Evolutionary conservation across 73 alveolate genomes (phyloP), one percentile per base, ranked within the genome.

Genomic region (Breviolum minutum): DNA sequence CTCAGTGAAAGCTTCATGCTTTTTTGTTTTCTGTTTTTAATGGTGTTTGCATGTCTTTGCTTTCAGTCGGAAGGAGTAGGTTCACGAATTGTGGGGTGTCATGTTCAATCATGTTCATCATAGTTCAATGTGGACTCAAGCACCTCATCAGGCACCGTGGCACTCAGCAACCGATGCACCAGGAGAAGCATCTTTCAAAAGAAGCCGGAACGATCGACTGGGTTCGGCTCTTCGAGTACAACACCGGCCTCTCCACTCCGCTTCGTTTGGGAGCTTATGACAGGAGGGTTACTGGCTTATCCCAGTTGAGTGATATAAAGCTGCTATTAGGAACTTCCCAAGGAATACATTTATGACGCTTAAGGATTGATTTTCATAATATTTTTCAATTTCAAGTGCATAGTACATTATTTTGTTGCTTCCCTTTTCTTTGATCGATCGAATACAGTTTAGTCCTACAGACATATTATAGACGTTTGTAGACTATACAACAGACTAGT

Each of bases 161-260:
- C n/a, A n/a, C n/a, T n/a, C n/a, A n/a, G n/a, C n/a, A n/a, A n/a
- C n/a, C n/a, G n/a, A n/a, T n/a, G n/a, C n/a, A n/a, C n/a, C n/a
- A 88, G 95, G 95, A 88, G 85, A 88, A 88, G 76, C 96, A 89
- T 22, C 96, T 89, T 24, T 89, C 96, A 24, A 77, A 48, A 22
- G 96, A 89, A 69, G 96, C 96, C 60, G 96, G 96, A 69, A 89
- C 96, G 86, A 89, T 89, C 27, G 86, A 89, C 61, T 89, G 86
- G 96, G 96, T 89, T 26, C 96, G 86, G 24, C 73, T 89, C 71
- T 89, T 70, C 22, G 96, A 89, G 93, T 84, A 84, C 93, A 84
- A 84, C 76, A 84, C 93, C 30, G 93, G 93, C 29, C 30, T 84
- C 60, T 20, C 73, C 19, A 60, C 93, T 84, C 93, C 93, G 11